A percentile compares a stretch with the other conserved stretches of the same genome.
Evolutionary conservation across 306 rosid species (phyloP).

Genomic region (Quercus mongolica): DNA sequence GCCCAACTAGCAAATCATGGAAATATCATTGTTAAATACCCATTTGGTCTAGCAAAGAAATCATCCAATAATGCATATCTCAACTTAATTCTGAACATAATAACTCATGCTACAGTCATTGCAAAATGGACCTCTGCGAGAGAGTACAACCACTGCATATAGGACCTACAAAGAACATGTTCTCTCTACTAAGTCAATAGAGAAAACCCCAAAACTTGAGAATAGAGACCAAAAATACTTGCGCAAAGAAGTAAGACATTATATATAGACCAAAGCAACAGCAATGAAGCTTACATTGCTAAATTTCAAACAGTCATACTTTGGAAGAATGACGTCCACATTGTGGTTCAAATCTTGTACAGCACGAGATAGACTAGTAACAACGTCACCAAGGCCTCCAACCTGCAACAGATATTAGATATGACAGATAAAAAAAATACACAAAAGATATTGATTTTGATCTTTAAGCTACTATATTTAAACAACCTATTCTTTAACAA

Average conservation of each 20-base stretch:
- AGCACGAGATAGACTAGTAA: slow-evolving; percentile 83
- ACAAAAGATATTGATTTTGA: background rate
- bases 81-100: background rate
- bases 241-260: background rate
- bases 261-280: slow-evolving; percentile 16
- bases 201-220: background rate
- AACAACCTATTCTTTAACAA: background rate
- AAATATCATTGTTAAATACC: background rate
- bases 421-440: slow-evolving; percentile 5
- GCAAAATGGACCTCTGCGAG: background rate
- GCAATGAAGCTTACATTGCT: slow-evolving; percentile 68
- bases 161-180: slow-evolving; percentile 10
- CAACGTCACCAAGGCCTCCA: slow-evolving; percentile 97
- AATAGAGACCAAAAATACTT: background rate
- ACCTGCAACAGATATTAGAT: slow-evolving; percentile 47
- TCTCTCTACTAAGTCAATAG: slow-evolving; percentile 11
- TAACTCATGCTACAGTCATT: background rate
- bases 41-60: background rate
- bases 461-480: background rate
- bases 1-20: background rate
- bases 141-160: background rate
- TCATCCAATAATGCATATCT: background rate
- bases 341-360: slow-evolving; percentile 76
- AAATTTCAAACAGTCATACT: slow-evolving; percentile 84
- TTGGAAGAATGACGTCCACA: slow-evolving; percentile 78